These are phyloP conservation scores for Aspergillus novofumigatus DNA, from an alignment of 2,329 filamentous ascomycete genomes.

Conservation along the genomic window DNA sequence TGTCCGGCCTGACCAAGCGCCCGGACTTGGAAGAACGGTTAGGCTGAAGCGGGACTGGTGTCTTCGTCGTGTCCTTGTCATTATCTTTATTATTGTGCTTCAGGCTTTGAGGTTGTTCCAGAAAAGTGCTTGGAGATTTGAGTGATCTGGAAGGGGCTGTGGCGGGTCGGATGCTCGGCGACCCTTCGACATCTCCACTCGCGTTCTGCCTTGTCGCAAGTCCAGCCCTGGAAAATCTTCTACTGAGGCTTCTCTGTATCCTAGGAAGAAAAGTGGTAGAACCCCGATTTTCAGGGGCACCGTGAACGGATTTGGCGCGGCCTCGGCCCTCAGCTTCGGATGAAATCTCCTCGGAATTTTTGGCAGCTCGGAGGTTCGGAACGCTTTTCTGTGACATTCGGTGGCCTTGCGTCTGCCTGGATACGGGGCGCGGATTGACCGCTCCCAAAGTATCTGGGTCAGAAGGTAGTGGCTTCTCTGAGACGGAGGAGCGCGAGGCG, in stretches of 20 bases:
- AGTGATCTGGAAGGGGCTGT: slow-evolving; percentile 24
- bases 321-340: slow-evolving; percentile 11
- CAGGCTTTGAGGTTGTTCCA: slow-evolving; percentile 24
- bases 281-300: slow-evolving; percentile 10
- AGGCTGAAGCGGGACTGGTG: slow-evolving; percentile 7
- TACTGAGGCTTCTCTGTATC: slow-evolving; percentile 18
- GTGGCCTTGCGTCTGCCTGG: slow-evolving; percentile 9
- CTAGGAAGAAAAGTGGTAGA: slow-evolving; percentile 11
- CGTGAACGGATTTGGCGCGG: slow-evolving; percentile 23
- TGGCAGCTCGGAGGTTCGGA: slow-evolving; percentile 13
- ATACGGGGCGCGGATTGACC: slow-evolving; percentile 7
- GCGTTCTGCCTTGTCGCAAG: slow-evolving; percentile 16
- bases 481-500: not conserved
- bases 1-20: slow-evolving; percentile 17
- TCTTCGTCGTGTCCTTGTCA: slow-evolving; percentile 10
- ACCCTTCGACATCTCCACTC: slow-evolving; percentile 12
- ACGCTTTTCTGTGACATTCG: slow-evolving; percentile 14
- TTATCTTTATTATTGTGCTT: slow-evolving; percentile 15
- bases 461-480: slow-evolving; percentile 30
- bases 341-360: slow-evolving; percentile 8
- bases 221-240: slow-evolving; percentile 21
- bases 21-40: slow-evolving; percentile 5
- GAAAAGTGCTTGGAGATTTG: slow-evolving; percentile 22
- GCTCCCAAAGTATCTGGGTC: slow-evolving; percentile 17
- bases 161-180: slow-evolving; percentile 16